phyloP scores from a whole-genome alignment of 2,329 filamentous ascomycete genomes.

The Epichloe bromicola region DNA sequence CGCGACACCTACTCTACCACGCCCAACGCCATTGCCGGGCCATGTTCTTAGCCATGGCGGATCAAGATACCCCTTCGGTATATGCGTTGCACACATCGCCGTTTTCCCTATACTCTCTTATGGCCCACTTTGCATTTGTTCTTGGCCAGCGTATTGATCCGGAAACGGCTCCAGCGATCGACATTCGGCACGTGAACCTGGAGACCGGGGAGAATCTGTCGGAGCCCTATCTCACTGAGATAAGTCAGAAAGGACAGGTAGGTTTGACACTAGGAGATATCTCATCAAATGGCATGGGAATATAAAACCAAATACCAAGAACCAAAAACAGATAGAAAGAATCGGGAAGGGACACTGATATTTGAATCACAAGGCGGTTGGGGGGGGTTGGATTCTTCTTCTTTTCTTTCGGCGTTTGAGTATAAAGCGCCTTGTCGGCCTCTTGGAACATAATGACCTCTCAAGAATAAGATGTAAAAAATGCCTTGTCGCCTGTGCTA shows the following conservation, averaged over 20 bases:
- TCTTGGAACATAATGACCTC: too few species aligned
- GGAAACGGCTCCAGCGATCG: conserved; percentile 12
- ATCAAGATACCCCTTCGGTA: conserved; percentile 2
- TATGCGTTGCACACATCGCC: conserved; percentile 19
- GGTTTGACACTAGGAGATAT: not conserved
- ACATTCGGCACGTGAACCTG: conserved; percentile 15
- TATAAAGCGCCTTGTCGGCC: too few species aligned
- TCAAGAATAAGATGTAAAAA: too few species aligned
- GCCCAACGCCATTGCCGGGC: not conserved
- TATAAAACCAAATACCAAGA: too few species aligned
- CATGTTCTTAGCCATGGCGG: conserved; percentile 7
- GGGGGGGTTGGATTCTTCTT: too few species aligned
- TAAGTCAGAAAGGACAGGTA: conserved; percentile 18
- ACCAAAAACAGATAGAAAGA: too few species aligned
- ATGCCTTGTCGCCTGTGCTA: not conserved
- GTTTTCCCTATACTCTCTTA: conserved; percentile 19
- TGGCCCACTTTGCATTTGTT: conserved; percentile 17
- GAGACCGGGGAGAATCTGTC: conserved; percentile 15
- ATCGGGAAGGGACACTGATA: too few species aligned
- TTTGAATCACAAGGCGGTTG: too few species aligned
- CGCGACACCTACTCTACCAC: too few species aligned
- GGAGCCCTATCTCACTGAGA: conserved; percentile 15
- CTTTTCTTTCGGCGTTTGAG: too few species aligned
- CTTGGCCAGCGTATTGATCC: conserved; percentile 13
- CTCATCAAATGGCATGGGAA: too few species aligned